Conservation (phyloP, 1,284 basidiomycete genomes). For the Wallemia mellicola region DNA sequence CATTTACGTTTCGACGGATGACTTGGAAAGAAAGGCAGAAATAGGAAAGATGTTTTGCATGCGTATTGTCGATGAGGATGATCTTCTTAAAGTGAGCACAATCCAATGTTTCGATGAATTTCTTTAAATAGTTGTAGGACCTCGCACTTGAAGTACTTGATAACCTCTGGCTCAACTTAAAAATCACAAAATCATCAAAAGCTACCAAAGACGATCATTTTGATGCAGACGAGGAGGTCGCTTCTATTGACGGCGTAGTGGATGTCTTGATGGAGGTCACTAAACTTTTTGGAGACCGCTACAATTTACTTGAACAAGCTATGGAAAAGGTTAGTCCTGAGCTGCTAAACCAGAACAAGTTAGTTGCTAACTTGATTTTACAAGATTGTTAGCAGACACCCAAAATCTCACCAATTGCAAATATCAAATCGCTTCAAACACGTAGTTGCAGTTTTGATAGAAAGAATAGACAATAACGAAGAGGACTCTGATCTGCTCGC, state of each 20-base stretch:
- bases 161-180: neutral
- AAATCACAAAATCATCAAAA: neutral
- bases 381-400: neutral
- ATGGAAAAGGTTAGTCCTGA: too few species aligned
- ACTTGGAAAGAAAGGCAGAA: constrained; percentile 32
- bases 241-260: neutral
- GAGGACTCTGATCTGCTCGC: neutral
- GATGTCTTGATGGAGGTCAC: neutral
- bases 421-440: neutral
- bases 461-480: neutral
- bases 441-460: neutral
- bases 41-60: constrained; percentile 56
- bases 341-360: too few species aligned
- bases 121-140: too few species aligned
- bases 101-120: too few species aligned
- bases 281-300: neutral
- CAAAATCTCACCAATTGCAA: neutral
- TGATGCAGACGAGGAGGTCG: neutral
- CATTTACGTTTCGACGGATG: constrained; percentile 36
- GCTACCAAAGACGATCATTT: neutral
- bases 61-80: constrained; percentile 70
- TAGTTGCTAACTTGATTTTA: too few species aligned
- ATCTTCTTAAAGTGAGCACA: constrained; percentile 57
- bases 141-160: constrained; percentile 3
- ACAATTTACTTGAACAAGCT: neutral